These are phyloP conservation scores for Ophiocordyceps camponoti-rufipedis DNA, from an alignment of 2,329 filamentous ascomycete species.

Conservation along the genomic window DNA sequence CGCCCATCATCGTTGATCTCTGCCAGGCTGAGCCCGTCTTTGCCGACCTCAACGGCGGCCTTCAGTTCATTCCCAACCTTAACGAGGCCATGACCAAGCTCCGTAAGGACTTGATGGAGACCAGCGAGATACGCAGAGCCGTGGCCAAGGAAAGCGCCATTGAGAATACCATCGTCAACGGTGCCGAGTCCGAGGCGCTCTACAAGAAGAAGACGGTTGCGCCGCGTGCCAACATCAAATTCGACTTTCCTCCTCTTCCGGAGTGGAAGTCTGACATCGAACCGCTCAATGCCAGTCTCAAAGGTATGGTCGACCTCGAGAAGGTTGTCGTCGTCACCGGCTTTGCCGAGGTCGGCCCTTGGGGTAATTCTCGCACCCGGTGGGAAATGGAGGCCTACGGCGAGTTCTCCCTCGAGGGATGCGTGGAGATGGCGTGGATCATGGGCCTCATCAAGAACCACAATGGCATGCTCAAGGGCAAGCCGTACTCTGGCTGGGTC, in stretches of 20 bases:
- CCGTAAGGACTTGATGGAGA: slow-evolving; percentile 87
- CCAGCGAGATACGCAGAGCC: slow-evolving; percentile 78
- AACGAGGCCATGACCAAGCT: slow-evolving; percentile 89
- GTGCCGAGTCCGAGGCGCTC: slow-evolving; percentile 74
- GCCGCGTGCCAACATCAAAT: slow-evolving; percentile 94
- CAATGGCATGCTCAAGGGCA: slow-evolving; percentile 89
- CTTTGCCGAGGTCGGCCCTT: slow-evolving; percentile 89
- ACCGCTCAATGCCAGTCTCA: slow-evolving; percentile 71
- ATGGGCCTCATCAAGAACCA: slow-evolving; percentile 99
- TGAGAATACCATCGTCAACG: slow-evolving; percentile 95
- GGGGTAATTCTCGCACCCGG: slow-evolving; percentile 93
- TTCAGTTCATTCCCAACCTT: slow-evolving; percentile 92
- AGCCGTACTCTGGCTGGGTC: slow-evolving; percentile 93
- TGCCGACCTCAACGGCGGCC: slow-evolving; percentile 89
- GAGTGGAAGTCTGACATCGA: slow-evolving; percentile 85
- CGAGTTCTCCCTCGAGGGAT: slow-evolving; percentile 92
- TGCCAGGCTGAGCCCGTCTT: slow-evolving; percentile 94
- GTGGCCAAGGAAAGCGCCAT: slow-evolving; percentile 91
- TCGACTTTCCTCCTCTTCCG: slow-evolving; percentile 78
- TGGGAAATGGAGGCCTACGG: slow-evolving; percentile 99
- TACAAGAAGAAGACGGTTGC: slow-evolving; percentile 92
- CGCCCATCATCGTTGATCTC: slow-evolving; percentile 79
- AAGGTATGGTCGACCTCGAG: slow-evolving; percentile 97
- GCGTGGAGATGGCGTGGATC: slow-evolving; percentile 98
- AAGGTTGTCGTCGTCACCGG: slow-evolving; percentile 96